These are phyloP conservation scores for Batkoa obscura DNA, from an alignment of 371 early-diverging fungal genomes.

Conservation along the genomic window DNA sequence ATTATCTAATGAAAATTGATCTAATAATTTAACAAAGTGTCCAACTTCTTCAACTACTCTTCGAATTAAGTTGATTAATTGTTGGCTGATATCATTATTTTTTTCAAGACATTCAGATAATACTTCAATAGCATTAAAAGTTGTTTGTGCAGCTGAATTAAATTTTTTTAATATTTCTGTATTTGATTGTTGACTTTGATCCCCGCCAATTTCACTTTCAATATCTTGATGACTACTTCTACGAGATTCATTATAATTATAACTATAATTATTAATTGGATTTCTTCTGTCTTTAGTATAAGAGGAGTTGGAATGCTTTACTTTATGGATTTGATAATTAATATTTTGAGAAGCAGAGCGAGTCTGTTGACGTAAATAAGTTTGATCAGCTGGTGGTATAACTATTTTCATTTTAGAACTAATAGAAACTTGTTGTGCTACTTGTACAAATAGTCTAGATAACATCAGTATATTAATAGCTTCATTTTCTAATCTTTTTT, in stretches of 20 bases:
- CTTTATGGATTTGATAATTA: constrained; percentile 20
- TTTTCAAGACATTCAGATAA: neutral
- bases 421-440: constrained; percentile 46
- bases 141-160: neutral
- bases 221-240: neutral
- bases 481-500: constrained; percentile 31
- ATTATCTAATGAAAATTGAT: neutral
- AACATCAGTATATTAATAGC: constrained; percentile 43
- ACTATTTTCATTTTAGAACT: constrained; percentile 35
- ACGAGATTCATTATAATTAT: neutral
- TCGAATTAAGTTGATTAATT: neutral
- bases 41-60: constrained; percentile 2
- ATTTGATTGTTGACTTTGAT: neutral
- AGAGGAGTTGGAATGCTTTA: neutral
- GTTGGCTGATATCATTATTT: neutral
- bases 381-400: constrained; percentile 44
- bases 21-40: neutral
- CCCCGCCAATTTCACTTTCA: neutral
- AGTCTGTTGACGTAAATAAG: constrained; percentile 24
- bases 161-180: neutral
- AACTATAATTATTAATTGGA: too few species aligned
- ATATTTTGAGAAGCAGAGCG: constrained; percentile 10
- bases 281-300: too few species aligned
- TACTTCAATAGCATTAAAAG: constrained; percentile 2
- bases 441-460: constrained; percentile 49